Percentiles rank a stretch among this genome's conserved stretches.
Conservation (phyloP, 2,329 filamentous ascomycete genomes). For the Apiospora aurea region DNA sequence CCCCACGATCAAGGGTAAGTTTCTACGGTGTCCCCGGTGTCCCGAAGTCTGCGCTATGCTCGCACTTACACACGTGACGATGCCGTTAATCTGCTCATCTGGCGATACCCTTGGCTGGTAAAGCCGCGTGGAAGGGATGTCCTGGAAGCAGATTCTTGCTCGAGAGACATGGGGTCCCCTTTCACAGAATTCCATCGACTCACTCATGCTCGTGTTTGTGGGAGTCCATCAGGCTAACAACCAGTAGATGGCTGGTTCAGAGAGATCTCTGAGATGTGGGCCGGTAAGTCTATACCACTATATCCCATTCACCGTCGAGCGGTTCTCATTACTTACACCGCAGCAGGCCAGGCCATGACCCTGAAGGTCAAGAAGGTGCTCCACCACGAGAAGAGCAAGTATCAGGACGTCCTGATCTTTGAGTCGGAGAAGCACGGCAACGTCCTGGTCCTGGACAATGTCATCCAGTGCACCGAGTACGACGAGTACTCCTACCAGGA, state of each 20-base stretch:
- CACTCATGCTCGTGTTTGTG: background rate
- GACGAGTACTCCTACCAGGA: constrained; percentile 99
- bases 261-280: constrained; percentile 99
- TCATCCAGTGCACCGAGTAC: constrained; percentile 98
- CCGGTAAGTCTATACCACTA: constrained; percentile 54
- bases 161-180: constrained; percentile 1
- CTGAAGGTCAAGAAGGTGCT: constrained; percentile 97
- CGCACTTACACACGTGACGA: background rate
- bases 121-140: background rate
- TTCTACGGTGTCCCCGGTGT: too few relatives aligned
- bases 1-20: constrained; percentile 65
- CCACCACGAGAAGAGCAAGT: constrained; percentile 99
- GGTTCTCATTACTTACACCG: constrained; percentile 26
- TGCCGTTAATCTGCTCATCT: background rate
- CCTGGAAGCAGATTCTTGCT: constrained; percentile 2
- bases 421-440: constrained; percentile 97
- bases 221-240: background rate
- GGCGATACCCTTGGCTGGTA: background rate
- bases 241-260: constrained; percentile 97
- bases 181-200: background rate
- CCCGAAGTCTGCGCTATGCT: background rate
- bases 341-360: constrained; percentile 91
- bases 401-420: constrained; percentile 99
- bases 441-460: constrained; percentile 96
- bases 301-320: constrained; percentile 12